These are phyloP conservation scores for Triticum turgidum DNA, from an alignment of 176 grass and related monocot genomes.

Conservation along the genomic window DNA sequence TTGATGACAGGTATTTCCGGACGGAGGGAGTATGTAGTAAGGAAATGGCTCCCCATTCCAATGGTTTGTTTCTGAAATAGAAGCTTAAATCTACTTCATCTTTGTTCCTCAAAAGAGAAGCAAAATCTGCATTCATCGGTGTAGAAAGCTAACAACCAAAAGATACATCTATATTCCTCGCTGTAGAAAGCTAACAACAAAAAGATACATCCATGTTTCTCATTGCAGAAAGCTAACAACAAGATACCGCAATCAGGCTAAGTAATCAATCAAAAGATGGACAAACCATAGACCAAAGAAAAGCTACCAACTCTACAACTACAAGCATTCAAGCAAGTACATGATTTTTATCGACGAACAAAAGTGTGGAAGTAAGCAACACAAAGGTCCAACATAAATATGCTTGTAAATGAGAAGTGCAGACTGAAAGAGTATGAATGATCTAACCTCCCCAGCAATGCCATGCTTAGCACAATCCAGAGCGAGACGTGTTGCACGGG, in stretches of 20 bases:
- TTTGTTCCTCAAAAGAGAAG: neutral
- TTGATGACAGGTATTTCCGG: too few relatives aligned
- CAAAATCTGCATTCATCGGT: neutral
- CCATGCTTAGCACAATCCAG: constrained; percentile 94
- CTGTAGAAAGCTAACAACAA: neutral
- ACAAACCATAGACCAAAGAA: constrained; percentile 13
- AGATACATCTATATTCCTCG: constrained; percentile 3
- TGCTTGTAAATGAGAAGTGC: constrained; percentile 20
- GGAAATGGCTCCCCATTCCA: neutral
- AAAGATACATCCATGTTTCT: neutral
- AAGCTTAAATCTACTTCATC: neutral
- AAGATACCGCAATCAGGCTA: constrained; percentile 7
- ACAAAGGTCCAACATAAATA: constrained; percentile 25
- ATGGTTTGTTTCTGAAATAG: neutral
- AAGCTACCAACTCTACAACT: constrained; percentile 22
- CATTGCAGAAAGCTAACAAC: neutral
- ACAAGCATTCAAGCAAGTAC: constrained; percentile 23
- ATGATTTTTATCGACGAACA: neutral
- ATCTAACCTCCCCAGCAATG: constrained; percentile 90
- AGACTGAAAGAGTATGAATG: constrained; percentile 31
- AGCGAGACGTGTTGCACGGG: constrained; percentile 87
- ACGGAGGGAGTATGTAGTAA: neutral
- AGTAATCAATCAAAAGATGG: constrained; percentile 3
- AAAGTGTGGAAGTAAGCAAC: neutral
- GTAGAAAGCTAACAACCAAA: neutral